Evolutionary conservation across 2,329 filamentous ascomycete genomes (phyloP), one percentile per base, ranked within the genome.

Genomic region (Monosporascus sp.): DNA sequence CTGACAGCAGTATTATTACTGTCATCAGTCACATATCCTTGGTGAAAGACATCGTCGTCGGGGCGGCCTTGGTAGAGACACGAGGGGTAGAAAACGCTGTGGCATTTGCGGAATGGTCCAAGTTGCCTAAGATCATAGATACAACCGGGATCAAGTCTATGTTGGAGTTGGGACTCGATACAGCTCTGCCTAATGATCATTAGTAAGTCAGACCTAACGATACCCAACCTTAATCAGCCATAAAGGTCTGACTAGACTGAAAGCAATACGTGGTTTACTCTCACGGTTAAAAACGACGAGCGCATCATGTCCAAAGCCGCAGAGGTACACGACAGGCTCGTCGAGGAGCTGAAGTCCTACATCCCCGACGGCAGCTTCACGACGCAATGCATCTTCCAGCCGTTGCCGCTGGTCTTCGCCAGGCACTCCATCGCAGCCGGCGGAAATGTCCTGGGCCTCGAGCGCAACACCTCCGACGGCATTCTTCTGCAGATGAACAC

Each of bases 301-400:
- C 22, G 44, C 1, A 58, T 58, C 22, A 47, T 59, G 9, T 5
- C 3, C 2, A 57, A 59, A 31, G 55, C 55, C 1, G 31, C 42
- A 0, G 51, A 56, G 11, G 49, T 58, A 0, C 55, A 57, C 44
- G 37, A 55, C 3, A 11, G 2, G 0, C 39, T 57, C 9, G 53
- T 57, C 2, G 36, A 37, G 0, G 53, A 57, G 3, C 15, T 59
- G 4, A 46, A 51, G 25, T 17, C 39, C 5, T 42, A 51, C 17
- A 31, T 55, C 15, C 17, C 54, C 0, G 49, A 55, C 4, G 51
- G 49, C 14, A 54, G 60, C 34, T 60, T 61, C 48, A 50, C 15
- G 8, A 57, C 53, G 1, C 59, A 57, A 25, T 58, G 57, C 20
- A 38, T 58, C 6, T 51, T 61, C 36, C 49, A 52, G 31, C 53